These are phyloP conservation scores for Fusarium xyrophilum DNA, from an alignment of 2,329 filamentous ascomycete genomes.

Conservation along the genomic window DNA sequence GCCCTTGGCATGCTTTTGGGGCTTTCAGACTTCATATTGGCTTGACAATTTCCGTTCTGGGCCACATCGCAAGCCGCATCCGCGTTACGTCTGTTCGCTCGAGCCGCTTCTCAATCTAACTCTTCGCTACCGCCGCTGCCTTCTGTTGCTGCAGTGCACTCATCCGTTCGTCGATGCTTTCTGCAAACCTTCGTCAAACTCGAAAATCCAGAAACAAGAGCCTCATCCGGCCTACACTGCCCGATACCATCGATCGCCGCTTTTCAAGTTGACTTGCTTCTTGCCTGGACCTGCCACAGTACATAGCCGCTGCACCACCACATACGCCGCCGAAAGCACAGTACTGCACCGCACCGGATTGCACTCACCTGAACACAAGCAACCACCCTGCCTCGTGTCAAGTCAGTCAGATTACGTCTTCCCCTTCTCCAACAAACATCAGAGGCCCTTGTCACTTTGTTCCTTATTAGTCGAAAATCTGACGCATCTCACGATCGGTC, in stretches of 20 bases:
- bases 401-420: constrained; percentile 18
- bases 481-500: constrained; percentile 35
- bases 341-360: constrained; percentile 29
- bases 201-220: constrained; percentile 26
- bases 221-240: constrained; percentile 21
- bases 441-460: constrained; percentile 26
- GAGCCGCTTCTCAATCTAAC: constrained; percentile 20
- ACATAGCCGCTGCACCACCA: constrained; percentile 37
- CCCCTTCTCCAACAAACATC: constrained; percentile 18
- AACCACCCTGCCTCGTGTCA: constrained; percentile 30
- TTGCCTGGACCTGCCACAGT: constrained; percentile 28
- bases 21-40: constrained; percentile 23
- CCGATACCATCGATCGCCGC: not conserved
- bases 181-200: constrained; percentile 29
- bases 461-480: constrained; percentile 16
- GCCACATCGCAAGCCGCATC: constrained; percentile 19
- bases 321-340: constrained; percentile 34
- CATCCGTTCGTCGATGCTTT: constrained; percentile 23
- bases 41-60: constrained; percentile 32
- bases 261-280: constrained; percentile 20
- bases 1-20: constrained; percentile 29
- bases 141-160: constrained; percentile 2
- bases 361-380: constrained; percentile 35
- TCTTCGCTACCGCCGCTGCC: constrained; percentile 6
- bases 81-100: constrained; percentile 15